A percentile compares a stretch with the other conserved stretches of the same genome.
phyloP scores from a whole-genome alignment of 139 green algal genomes.

The Deuterostichococcus epilithicus region DNA sequence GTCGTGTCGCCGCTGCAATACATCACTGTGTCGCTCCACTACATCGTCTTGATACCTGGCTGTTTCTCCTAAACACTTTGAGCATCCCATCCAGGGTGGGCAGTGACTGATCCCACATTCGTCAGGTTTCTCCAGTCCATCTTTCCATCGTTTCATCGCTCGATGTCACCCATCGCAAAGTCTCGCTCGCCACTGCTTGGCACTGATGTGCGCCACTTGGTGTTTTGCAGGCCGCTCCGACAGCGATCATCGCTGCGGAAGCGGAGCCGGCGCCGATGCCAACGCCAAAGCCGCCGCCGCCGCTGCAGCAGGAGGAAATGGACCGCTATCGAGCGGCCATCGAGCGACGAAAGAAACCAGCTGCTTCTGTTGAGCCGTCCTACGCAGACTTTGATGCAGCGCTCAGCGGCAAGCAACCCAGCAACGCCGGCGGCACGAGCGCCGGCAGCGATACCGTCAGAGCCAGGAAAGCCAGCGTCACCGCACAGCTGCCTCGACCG shows the following conservation, averaged over 20 bases:
- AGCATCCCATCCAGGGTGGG: no score
- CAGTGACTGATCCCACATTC: no score
- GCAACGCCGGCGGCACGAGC: background rate
- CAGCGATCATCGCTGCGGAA: background rate
- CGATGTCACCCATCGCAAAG: no score
- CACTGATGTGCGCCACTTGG: background rate
- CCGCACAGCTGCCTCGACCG: background rate
- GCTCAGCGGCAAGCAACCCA: background rate
- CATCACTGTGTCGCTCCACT: no score
- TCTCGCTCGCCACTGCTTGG: no score
- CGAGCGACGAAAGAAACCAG: background rate
- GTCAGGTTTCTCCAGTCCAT: no score
- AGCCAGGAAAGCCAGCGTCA: background rate
- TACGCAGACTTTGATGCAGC: constrained; percentile 7
- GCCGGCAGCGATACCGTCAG: background rate
- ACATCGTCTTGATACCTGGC: no score
- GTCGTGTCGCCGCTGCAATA: no score
- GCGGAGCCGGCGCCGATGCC: background rate
- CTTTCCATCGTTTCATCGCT: no score
- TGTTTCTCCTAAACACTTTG: no score
- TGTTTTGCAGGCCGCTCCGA: background rate
- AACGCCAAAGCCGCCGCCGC: no score
- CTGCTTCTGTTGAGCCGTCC: background rate
- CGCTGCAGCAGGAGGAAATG: background rate
- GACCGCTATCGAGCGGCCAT: background rate